phyloP scores from a whole-genome alignment of 2,329 filamentous ascomycete species.

The Fusarium poae region DNA sequence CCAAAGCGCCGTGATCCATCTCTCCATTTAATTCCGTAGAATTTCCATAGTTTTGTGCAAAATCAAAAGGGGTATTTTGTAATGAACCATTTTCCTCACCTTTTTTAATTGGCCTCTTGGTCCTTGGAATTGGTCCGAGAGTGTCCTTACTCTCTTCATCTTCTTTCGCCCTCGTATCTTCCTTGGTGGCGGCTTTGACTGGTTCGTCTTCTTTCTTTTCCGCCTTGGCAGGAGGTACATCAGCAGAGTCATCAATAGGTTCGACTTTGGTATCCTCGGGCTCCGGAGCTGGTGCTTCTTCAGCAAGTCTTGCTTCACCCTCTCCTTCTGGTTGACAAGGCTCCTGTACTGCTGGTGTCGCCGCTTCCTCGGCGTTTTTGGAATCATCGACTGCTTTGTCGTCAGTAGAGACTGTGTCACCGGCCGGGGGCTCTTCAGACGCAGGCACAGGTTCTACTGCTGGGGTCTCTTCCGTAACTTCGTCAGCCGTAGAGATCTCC shows the following conservation, averaged over 20 bases:
- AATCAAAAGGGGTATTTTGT: conserved; percentile 56
- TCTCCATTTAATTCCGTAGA: conserved; percentile 47
- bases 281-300: conserved; percentile 32
- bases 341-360: conserved; percentile 36
- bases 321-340: conserved; percentile 27
- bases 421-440: conserved; percentile 18
- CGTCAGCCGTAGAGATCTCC: conserved; percentile 10
- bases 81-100: conserved; percentile 59
- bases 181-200: conserved; percentile 20
- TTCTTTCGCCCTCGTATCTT: conserved; percentile 43
- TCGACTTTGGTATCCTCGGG: conserved; percentile 37
- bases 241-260: conserved; percentile 34
- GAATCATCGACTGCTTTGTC: conserved; percentile 43
- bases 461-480: conserved; percentile 11
- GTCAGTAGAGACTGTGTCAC: conserved; percentile 41
- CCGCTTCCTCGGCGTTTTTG: conserved; percentile 31
- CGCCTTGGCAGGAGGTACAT: conserved; percentile 36
- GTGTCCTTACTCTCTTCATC: conserved; percentile 57
- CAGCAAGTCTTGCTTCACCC: conserved; percentile 32
- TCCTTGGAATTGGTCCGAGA: conserved; percentile 55
- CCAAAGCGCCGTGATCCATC: conserved; percentile 48
- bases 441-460: conserved; percentile 11
- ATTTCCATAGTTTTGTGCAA: conserved; percentile 51
- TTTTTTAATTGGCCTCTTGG: conserved; percentile 57
- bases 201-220: conserved; percentile 36